A percentile compares a stretch with the other conserved stretches of the same genome.
Evolutionary conservation across 106 monocot genomes (phyloP).

Genomic region (Dendrobium chrysotoxum): DNA sequence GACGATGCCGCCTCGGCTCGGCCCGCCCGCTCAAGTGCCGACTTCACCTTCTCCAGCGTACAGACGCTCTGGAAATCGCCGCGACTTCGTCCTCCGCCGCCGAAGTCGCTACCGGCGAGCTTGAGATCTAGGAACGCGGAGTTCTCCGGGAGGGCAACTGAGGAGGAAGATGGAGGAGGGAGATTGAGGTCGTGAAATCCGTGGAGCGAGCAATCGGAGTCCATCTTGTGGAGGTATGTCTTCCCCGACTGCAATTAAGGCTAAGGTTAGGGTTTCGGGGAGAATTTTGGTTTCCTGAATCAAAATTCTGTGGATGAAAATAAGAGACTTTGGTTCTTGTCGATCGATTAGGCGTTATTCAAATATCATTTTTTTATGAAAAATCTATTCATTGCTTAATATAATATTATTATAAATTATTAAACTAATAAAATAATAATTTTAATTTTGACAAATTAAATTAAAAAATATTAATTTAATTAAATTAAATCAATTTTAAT

Average conservation of each 20-base stretch:
- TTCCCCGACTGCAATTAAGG: slow-evolving; percentile 19
- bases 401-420: too few species aligned
- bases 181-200: slow-evolving; percentile 44
- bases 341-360: too few species aligned
- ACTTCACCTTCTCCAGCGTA: slow-evolving; percentile 13
- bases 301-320: too few species aligned
- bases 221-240: slow-evolving; percentile 20
- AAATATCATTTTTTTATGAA: too few species aligned
- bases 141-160: neutral
- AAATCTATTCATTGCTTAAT: too few species aligned
- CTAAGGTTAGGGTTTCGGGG: neutral
- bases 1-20: neutral
- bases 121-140: slow-evolving; percentile 22
- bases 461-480: too few species aligned
- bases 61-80: slow-evolving; percentile 50
- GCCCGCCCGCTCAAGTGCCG: slow-evolving; percentile 3
- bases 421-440: too few species aligned
- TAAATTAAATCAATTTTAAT: too few species aligned
- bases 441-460: too few species aligned
- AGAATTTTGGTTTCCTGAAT: neutral
- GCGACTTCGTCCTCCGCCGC: slow-evolving; percentile 2
- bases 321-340: too few species aligned
- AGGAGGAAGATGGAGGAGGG: slow-evolving; percentile 13
- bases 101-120: neutral
- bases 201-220: slow-evolving; percentile 3